Conservation (phyloP, 345 rosid genomes). For the Punica granatum region DNA sequence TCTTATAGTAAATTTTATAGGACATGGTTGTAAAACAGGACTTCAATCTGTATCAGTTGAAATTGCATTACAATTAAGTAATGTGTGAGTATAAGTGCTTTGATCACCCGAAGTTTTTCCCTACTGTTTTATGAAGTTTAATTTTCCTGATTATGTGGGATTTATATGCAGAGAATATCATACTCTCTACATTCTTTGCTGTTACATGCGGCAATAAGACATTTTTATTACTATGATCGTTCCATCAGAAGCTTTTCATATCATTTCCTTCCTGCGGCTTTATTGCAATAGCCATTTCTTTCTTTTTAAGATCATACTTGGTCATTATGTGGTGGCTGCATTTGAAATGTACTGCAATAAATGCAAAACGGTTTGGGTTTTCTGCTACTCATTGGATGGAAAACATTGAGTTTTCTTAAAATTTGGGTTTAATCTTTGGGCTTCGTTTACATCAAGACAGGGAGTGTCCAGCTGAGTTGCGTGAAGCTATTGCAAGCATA, state of each 20-base stretch:
- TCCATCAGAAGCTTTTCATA: no score
- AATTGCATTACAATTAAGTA: background rate
- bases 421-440: background rate
- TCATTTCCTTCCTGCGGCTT: background rate
- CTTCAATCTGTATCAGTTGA: background rate
- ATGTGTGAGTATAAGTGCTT: background rate
- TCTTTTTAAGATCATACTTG: background rate
- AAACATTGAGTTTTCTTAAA: background rate
- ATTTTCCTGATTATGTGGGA: no score
- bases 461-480: conserved; percentile 84
- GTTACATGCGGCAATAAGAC: background rate
- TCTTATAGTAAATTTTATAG: background rate
- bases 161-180: no score
- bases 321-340: background rate
- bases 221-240: no score
- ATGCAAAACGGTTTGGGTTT: background rate
- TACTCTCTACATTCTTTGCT: no score
- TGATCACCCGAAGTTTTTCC: no score
- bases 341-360: background rate
- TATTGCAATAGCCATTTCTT: background rate
- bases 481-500: conserved; percentile 86
- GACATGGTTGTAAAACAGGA: background rate
- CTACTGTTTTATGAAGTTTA: no score
- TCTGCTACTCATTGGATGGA: background rate
- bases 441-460: conserved; percentile 21